Evolutionary conservation across 2,329 filamentous ascomycete genomes (phyloP).

Genomic region (Zymoseptoria tritici): DNA sequence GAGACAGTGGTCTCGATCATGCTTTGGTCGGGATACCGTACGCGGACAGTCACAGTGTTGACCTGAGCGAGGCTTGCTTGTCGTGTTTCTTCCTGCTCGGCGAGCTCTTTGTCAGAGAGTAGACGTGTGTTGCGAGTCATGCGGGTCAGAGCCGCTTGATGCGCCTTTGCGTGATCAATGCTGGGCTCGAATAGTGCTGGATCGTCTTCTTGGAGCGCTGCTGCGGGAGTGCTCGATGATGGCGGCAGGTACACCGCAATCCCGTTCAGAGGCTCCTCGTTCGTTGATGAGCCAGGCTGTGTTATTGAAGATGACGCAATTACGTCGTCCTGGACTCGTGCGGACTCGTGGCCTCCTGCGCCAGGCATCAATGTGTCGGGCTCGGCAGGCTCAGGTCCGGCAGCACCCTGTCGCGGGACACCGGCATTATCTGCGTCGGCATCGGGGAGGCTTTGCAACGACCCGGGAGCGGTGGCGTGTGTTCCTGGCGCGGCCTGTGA

Average conservation of each 20-base stretch:
- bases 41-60: conserved; percentile 63
- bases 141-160: conserved; percentile 59
- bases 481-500: conserved; percentile 17
- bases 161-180: conserved; percentile 66
- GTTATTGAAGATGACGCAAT: conserved; percentile 25
- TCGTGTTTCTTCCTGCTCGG: conserved; percentile 58
- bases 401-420: conserved; percentile 13
- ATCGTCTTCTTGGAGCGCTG: conserved; percentile 57
- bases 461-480: conserved; percentile 15
- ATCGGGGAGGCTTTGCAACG: conserved; percentile 17
- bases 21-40: conserved; percentile 83
- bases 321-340: conserved; percentile 18
- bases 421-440: conserved; percentile 18
- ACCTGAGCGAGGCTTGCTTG: conserved; percentile 59
- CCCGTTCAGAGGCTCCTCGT: conserved; percentile 14
- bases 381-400: conserved; percentile 22
- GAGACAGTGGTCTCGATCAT: conserved; percentile 66
- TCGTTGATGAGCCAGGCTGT: conserved; percentile 4
- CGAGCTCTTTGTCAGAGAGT: conserved; percentile 73
- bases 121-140: conserved; percentile 66
- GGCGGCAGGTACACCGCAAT: conserved; percentile 65
- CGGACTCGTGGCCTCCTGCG: conserved; percentile 1
- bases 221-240: conserved; percentile 63
- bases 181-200: conserved; percentile 72
- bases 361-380: conserved; percentile 20